Evolutionary conservation across 177 flowering plant genomes (phyloP).

Genomic region (Telopea speciosissima): DNA sequence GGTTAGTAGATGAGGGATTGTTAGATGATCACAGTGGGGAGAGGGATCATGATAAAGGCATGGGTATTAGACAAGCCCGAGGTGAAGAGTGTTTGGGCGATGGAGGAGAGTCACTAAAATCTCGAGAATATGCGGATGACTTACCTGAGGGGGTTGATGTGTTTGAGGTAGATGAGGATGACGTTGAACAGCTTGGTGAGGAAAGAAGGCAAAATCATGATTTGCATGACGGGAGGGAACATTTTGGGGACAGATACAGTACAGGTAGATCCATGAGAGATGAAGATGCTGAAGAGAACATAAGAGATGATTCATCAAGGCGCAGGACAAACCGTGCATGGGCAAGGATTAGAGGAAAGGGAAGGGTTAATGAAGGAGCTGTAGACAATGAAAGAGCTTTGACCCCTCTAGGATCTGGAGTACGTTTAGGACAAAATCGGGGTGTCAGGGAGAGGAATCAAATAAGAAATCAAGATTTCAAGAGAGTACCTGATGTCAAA

Average conservation of each 20-base stretch:
- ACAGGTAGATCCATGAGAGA: conserved; percentile 27
- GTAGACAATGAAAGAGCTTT: conserved; percentile 47
- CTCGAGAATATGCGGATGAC: conserved; percentile 23
- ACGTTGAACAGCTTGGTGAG: conserved; percentile 28
- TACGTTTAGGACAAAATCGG: conserved; percentile 43
- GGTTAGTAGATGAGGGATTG: conserved; percentile 35
- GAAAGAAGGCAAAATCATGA: conserved; percentile 44
- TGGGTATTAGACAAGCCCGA: conserved; percentile 17
- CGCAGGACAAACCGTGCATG: conserved; percentile 47
- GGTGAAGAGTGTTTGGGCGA: conserved; percentile 43
- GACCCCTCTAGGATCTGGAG: conserved; percentile 58
- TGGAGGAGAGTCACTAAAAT: conserved; percentile 29
- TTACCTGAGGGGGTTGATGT: conserved; percentile 33
- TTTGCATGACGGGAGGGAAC: conserved; percentile 43
- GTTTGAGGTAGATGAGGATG: conserved; percentile 36
- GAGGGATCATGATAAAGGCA: conserved; percentile 41
- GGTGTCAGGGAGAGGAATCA: conserved; percentile 42
- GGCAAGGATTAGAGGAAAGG: conserved; percentile 54
- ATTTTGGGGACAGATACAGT: conserved; percentile 25
- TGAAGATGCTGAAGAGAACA: conserved; percentile 54
- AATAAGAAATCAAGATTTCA: conserved; percentile 37
- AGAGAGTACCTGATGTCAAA: conserved; percentile 33
- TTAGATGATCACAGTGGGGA: conserved; percentile 37
- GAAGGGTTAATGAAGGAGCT: conserved; percentile 46
- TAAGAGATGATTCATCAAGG: conserved; percentile 61